Evolutionary conservation across 2,329 filamentous ascomycete genomes (phyloP).

Genomic region (Rhynchosporium secalis): DNA sequence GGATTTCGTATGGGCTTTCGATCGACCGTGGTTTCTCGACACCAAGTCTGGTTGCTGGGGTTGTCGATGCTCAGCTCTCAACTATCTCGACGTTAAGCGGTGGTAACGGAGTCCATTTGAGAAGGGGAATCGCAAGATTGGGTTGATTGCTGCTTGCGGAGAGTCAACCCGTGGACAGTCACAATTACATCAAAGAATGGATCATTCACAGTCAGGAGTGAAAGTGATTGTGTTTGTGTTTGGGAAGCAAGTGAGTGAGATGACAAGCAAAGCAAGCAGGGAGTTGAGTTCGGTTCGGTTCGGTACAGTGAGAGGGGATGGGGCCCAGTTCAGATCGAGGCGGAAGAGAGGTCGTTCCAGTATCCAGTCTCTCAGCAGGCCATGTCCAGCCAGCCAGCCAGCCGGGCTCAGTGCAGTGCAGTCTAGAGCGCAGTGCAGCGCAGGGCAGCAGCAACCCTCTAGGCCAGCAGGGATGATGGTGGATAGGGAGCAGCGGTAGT

Average conservation of each 20-base stretch:
- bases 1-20: slow-evolving; percentile 13
- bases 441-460: not conserved
- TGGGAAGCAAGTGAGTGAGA: not conserved
- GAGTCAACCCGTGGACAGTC: slow-evolving; percentile 3
- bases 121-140: slow-evolving; percentile 9
- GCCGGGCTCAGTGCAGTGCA: not conserved
- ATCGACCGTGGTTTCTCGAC: slow-evolving; percentile 23
- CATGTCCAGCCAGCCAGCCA: not conserved
- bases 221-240: slow-evolving; percentile 7
- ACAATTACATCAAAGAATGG: slow-evolving; percentile 14
- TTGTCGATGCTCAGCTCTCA: slow-evolving; percentile 23
- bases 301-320: slow-evolving; percentile 3
- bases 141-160: slow-evolving; percentile 8
- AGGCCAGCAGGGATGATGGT: slow-evolving; percentile 1
- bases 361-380: slow-evolving; percentile 1
- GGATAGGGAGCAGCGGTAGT: not conserved
- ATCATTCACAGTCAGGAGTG: slow-evolving; percentile 10
- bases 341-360: not conserved
- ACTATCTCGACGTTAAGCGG: slow-evolving; percentile 32
- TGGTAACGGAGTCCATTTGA: slow-evolving; percentile 28
- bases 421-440: not conserved
- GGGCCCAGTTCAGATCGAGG: not conserved
- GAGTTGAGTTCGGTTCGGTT: slow-evolving; percentile 8
- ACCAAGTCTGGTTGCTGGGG: slow-evolving; percentile 30
- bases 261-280: slow-evolving; percentile 8